Evolutionary conservation across 768 basidiomycete species (phyloP).

Genomic region (Leccinum subgranulosum): DNA sequence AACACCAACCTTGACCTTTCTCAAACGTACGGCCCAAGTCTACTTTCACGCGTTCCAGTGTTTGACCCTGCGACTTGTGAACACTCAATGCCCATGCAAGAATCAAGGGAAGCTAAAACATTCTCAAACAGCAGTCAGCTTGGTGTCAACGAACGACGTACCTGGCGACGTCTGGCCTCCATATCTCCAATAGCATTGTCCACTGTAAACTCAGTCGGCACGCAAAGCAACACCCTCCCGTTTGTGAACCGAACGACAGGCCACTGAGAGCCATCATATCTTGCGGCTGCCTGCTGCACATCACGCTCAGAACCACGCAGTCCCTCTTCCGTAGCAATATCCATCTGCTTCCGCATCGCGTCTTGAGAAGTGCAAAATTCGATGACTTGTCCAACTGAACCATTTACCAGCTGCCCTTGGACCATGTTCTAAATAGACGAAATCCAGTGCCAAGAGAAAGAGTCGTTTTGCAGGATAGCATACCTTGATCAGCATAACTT

Average conservation of each 20-base stretch:
- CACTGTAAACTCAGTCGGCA: slow-evolving; percentile 61
- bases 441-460: neutral
- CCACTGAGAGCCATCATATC: slow-evolving; percentile 40
- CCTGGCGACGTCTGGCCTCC: slow-evolving; percentile 62
- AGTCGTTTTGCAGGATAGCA: neutral
- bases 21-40: slow-evolving; percentile 77
- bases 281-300: slow-evolving; percentile 5
- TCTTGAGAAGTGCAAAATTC: slow-evolving; percentile 44
- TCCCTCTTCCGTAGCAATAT: slow-evolving; percentile 37
- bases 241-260: slow-evolving; percentile 60
- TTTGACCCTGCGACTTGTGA: slow-evolving; percentile 91
- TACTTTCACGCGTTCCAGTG: slow-evolving; percentile 78
- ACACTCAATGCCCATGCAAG: slow-evolving; percentile 88
- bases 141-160: slow-evolving; percentile 20
- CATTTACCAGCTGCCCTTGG: slow-evolving; percentile 70
- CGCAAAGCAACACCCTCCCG: slow-evolving; percentile 43
- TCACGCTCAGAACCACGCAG: slow-evolving; percentile 31
- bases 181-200: slow-evolving; percentile 54
- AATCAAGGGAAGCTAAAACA: slow-evolving; percentile 50
- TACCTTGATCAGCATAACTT: slow-evolving; percentile 83
- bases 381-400: slow-evolving; percentile 57
- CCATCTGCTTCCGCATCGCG: slow-evolving; percentile 36
- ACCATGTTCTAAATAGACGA: slow-evolving; percentile 50
- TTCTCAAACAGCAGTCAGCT: slow-evolving; percentile 16
- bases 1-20: slow-evolving; percentile 62